Conservation (phyloP, 805 yeast genomes). For the Metschnikowia kunwiensis region DNA sequence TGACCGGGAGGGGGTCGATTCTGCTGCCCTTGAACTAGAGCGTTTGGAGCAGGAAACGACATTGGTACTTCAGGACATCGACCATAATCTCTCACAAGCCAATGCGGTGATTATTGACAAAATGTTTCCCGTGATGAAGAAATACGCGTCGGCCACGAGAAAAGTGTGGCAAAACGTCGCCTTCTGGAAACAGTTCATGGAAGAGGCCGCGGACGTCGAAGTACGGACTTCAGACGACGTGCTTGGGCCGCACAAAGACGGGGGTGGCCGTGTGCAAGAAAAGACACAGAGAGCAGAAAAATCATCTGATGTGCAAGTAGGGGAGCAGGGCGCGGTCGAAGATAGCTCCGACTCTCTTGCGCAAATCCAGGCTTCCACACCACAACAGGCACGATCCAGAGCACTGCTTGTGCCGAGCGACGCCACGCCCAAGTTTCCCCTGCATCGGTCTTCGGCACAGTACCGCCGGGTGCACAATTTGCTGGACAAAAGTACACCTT, state of each 20-base stretch:
- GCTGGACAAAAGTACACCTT: slow-evolving; percentile 9
- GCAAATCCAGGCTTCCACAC: slow-evolving; percentile 13
- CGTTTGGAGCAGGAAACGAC: slow-evolving; percentile 78
- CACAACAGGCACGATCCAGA: slow-evolving; percentile 9
- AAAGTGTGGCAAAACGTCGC: slow-evolving; percentile 63
- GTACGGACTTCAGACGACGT: slow-evolving; percentile 43
- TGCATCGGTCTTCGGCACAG: neutral
- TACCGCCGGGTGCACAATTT: slow-evolving; percentile 9
- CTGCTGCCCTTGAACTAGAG: slow-evolving; percentile 44
- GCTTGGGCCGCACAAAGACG: neutral
- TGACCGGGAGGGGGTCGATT: slow-evolving; percentile 10
- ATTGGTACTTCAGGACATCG: slow-evolving; percentile 71
- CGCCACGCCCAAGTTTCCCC: neutral
- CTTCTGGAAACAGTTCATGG: slow-evolving; percentile 78
- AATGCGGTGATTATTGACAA: slow-evolving; percentile 65
- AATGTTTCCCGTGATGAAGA: slow-evolving; percentile 63
- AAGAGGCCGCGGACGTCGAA: slow-evolving; percentile 67
- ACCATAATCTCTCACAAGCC: slow-evolving; percentile 64
- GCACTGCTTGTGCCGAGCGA: slow-evolving; percentile 7
- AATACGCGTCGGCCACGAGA: slow-evolving; percentile 55
- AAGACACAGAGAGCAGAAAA: too few species aligned
- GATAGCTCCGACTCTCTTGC: slow-evolving; percentile 3
- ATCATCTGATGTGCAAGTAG: neutral
- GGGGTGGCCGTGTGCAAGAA: neutral
- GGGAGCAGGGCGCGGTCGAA: neutral